A percentile compares a stretch with the other conserved stretches of the same genome.
Evolutionary conservation across 805 yeast species (phyloP).

Genomic region (Wickerhamomyces silvicola): DNA sequence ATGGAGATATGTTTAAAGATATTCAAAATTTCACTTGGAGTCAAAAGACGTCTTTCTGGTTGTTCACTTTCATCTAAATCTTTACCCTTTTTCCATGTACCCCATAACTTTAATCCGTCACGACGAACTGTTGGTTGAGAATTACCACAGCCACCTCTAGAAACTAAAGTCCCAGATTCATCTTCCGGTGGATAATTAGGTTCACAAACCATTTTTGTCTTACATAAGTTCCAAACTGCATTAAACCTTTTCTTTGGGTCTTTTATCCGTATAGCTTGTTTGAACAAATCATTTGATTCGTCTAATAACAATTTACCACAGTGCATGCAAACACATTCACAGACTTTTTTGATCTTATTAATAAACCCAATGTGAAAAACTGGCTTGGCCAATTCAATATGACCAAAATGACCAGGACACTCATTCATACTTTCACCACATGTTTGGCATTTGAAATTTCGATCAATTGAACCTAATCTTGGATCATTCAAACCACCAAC

Average conservation of each 20-base stretch:
- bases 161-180: slow-evolving; percentile 42
- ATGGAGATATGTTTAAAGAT: slow-evolving; percentile 87
- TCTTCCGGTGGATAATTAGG: slow-evolving; percentile 70
- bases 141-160: slow-evolving; percentile 98
- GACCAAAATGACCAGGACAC: slow-evolving; percentile 99
- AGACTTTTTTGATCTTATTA: slow-evolving; percentile 86
- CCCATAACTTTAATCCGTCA: slow-evolving; percentile 94
- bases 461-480: slow-evolving; percentile 92
- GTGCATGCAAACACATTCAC: slow-evolving; percentile 97
- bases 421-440: slow-evolving; percentile 99
- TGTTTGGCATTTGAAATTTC: slow-evolving; percentile 96
- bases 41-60: slow-evolving; percentile 84
- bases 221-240: slow-evolving; percentile 92
- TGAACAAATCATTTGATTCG: slow-evolving; percentile 63
- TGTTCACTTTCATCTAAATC: slow-evolving; percentile 72
- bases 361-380: slow-evolving; percentile 97
- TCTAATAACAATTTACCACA: slow-evolving; percentile 93
- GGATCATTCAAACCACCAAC: slow-evolving; percentile 98
- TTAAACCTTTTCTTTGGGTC: slow-evolving; percentile 95
- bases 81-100: slow-evolving; percentile 95
- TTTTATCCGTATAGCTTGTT: slow-evolving; percentile 79
- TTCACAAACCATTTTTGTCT: slow-evolving; percentile 92
- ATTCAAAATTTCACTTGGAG: slow-evolving; percentile 83
- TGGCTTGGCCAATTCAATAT: slow-evolving; percentile 95
- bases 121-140: slow-evolving; percentile 92